Base-by-base conservation (phyloP, 495 filamentous ascomycete species). In the Penicillium simplicissimum region DNA sequence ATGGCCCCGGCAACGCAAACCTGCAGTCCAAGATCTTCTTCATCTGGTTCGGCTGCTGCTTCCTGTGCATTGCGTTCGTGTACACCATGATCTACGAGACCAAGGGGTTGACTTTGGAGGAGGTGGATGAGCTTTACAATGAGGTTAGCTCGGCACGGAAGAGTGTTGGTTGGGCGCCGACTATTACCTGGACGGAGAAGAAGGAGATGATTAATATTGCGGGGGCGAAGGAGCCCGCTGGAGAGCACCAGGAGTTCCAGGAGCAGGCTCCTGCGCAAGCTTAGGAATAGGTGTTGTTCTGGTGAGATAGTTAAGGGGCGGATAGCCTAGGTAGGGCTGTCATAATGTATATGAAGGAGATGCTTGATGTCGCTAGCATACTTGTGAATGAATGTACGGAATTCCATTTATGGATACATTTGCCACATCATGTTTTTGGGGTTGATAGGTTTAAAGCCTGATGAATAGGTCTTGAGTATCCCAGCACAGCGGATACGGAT, bases 41-140 rank as follows among this genome's bases (percentile, higher is more conserved):
- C 74, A 84, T 91, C 69, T 93, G 90, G 89, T 86, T 84, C 59
- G 82, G 79, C 4, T 85, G 80, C 70, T 93, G 89, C 74, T 56
- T 56, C 54, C 21, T 56, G 6, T 85, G 88, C 63, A 62, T 92
- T 62, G 87, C 85, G 9, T 93, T 92, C 65, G 89, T 91, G 1
- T 93, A 85, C 68, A 65, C 67, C 60, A 81, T 88, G 73, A 88
- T 95, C 73, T 92, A 91, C 70, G 91, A 93, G 75, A 94, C 90
- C 59, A 93, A 94, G 81, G 90, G 90, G 10, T 79, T 90, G 9
- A 84, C 84, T 5, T 81, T 93, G 23, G 90, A 94, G 71, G 82
- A 93, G 71, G 83, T 93, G 37, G 88, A 93, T 70, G 85, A 92
- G 79, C 75, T 93, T 33, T 93, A 93, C 70, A 57, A 65, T 51